phyloP scores from a whole-genome alignment of 1,284 basidiomycete species.

The Xerocomus nothofagi region DNA sequence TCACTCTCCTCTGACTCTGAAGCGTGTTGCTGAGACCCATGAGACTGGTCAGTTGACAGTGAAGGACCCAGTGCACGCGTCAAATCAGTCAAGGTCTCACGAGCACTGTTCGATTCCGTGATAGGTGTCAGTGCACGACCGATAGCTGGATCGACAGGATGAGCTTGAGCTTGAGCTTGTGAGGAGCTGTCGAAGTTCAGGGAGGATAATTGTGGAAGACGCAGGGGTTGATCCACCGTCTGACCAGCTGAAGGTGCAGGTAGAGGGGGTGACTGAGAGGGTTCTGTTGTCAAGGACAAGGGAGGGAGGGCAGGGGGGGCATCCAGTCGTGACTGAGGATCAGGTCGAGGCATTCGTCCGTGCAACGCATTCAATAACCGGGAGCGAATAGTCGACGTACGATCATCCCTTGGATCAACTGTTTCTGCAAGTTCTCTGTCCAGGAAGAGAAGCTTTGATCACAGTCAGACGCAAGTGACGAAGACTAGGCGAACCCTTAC shows the following conservation, averaged over 20 bases:
- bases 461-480: constrained; percentile 13
- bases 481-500: constrained; percentile 44
- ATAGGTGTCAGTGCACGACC: constrained; percentile 46
- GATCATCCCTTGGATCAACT: constrained; percentile 78
- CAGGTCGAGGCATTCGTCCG: constrained; percentile 56
- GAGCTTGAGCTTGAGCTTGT: constrained; percentile 23
- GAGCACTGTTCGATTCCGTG: constrained; percentile 42
- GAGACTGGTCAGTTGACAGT: constrained; percentile 27
- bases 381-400: constrained; percentile 67
- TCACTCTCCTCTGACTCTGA: constrained; percentile 30
- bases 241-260: constrained; percentile 12
- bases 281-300: constrained; percentile 11
- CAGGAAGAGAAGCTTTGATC: constrained; percentile 76
- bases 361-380: constrained; percentile 64
- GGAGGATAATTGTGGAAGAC: constrained; percentile 46
- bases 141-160: constrained; percentile 11
- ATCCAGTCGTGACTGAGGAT: constrained; percentile 28
- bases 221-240: constrained; percentile 20
- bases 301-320: constrained; percentile 22
- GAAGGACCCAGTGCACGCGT: constrained; percentile 19
- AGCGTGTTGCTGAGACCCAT: constrained; percentile 6
- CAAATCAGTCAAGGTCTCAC: constrained; percentile 27
- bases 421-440: constrained; percentile 81
- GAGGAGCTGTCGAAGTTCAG: constrained; percentile 40
- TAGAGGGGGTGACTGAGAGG: constrained; percentile 23